Base-by-base conservation (phyloP, 768 basidiomycete species). In the Candolleomyces eurysporus region DNA sequence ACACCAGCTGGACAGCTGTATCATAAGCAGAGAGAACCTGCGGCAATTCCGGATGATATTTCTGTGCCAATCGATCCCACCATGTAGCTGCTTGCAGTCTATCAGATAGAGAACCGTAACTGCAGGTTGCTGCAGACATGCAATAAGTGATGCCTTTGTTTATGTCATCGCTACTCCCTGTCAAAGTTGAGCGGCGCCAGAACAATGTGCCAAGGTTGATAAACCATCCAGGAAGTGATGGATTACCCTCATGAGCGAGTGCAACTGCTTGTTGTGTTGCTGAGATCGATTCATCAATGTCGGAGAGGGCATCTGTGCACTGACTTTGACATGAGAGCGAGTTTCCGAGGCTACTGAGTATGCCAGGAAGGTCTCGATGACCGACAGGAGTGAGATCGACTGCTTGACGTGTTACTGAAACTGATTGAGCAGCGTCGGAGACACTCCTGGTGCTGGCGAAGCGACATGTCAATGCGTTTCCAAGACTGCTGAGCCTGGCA, bases 151-250 rank as follows among this genome's bases (percentile, higher is more conserved):
- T 21, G 17, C 63, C 53, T 42, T 40, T 30, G 16, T 57, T 45
- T 19, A 63, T 11, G 45, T 63, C 63, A 26, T 59, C 39, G 45
- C 31, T 16, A 22, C 56, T 50, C 13, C 48, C 19, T 22, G 59
- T 52, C n/a, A 36, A 9, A 19, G 2, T 2, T 2, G n/a, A 49
- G 14, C 31, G 48, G 6, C 17, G 6, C 13, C 21, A 49, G 14
- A 60, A 52, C 26, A 4, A 26, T 26, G 26, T 26, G 26, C 26
- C 26, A 26, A 26, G 26, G 26, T 26, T 26, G 26, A 2, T 26
- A 4, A 26, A 4, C 26, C 2, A 2, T 2, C 4, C 26, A 26
- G 2, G 26, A 4, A 26, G 26, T 2, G 2, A 2, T 26, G 26
- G 26, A 26, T 26, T 2, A 26, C 26, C 26, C 2, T 2, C 26